Conservation (phyloP, 2,329 filamentous ascomycete genomes). For the Microdochium paspali region DNA sequence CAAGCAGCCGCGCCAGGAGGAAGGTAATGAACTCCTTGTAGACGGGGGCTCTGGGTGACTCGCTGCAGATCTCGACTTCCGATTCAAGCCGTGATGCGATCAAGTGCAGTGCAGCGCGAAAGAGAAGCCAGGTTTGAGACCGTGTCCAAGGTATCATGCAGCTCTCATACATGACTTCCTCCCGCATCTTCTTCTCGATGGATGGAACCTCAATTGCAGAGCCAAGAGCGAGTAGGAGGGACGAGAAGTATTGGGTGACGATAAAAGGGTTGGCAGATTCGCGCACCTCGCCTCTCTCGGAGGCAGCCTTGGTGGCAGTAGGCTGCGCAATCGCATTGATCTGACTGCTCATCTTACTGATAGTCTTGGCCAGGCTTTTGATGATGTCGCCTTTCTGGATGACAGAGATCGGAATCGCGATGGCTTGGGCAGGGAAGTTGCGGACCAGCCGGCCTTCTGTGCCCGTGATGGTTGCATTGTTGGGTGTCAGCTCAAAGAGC, state of each 20-base stretch:
- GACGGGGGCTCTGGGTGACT: neutral
- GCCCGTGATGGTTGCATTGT: slow-evolving; percentile 12
- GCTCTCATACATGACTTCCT: slow-evolving; percentile 37
- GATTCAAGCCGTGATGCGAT: slow-evolving; percentile 4
- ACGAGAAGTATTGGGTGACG: slow-evolving; percentile 30
- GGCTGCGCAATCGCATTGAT: slow-evolving; percentile 5
- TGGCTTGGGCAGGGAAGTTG: slow-evolving; percentile 14
- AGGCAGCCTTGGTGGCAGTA: slow-evolving; percentile 24
- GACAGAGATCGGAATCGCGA: slow-evolving; percentile 8
- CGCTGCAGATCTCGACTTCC: too few species aligned
- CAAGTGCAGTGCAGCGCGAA: slow-evolving; percentile 40
- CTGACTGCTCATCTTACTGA: slow-evolving; percentile 19
- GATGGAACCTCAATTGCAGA: slow-evolving; percentile 8
- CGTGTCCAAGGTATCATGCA: slow-evolving; percentile 18
- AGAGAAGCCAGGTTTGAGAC: slow-evolving; percentile 42
- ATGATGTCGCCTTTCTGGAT: slow-evolving; percentile 10
- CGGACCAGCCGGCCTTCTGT: slow-evolving; percentile 19
- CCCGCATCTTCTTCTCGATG: slow-evolving; percentile 41
- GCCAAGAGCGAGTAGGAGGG: slow-evolving; percentile 21
- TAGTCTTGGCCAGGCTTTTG: slow-evolving; percentile 9
- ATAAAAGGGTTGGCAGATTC: slow-evolving; percentile 41
- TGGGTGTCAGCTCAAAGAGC: slow-evolving; percentile 22
- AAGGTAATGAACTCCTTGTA: slow-evolving; percentile 45
- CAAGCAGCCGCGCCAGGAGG: slow-evolving; percentile 28
- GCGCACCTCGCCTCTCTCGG: slow-evolving; percentile 27